Percentiles rank a stretch among this genome's conserved stretches.
Evolutionary conservation across 2,329 filamentous ascomycete genomes (phyloP).

Genomic region (Phoma sp.): DNA sequence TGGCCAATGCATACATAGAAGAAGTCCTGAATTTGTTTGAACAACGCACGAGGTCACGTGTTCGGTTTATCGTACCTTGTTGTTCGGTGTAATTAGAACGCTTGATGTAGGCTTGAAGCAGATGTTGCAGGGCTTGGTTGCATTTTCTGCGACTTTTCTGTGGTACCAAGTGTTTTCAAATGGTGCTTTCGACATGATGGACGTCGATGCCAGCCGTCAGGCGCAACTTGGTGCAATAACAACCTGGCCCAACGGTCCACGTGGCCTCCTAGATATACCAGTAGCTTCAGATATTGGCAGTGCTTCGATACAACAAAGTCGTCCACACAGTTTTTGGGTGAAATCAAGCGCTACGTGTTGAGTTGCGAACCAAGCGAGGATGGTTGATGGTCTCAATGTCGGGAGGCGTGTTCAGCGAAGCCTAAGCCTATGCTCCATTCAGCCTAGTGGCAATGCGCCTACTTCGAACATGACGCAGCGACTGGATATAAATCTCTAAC

Average conservation of each 20-base stretch:
- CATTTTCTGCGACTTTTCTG: conserved; percentile 84
- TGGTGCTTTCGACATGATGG: conserved; percentile 8
- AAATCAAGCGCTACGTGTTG: background rate
- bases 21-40: conserved; percentile 68
- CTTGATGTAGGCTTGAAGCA: conserved; percentile 89
- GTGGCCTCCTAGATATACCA: background rate
- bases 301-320: no score
- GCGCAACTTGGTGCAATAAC: background rate
- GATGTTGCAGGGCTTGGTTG: conserved; percentile 84
- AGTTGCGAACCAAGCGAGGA: background rate
- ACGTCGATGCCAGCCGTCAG: no score
- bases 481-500: conserved; percentile 2
- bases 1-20: conserved; percentile 90
- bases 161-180: conserved; percentile 83
- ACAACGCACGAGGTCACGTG: background rate
- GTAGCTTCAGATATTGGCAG: no score
- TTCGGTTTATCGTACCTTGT: conserved; percentile 68
- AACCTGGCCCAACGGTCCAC: background rate
- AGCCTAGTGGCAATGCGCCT: background rate
- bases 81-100: conserved; percentile 87
- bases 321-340: no score
- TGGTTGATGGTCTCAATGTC: background rate
- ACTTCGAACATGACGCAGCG: conserved; percentile 15
- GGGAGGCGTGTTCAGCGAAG: background rate
- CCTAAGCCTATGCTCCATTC: background rate